Base-by-base conservation (phyloP, 2,329 filamentous ascomycete species). In the Stemphylium vesicarium region DNA sequence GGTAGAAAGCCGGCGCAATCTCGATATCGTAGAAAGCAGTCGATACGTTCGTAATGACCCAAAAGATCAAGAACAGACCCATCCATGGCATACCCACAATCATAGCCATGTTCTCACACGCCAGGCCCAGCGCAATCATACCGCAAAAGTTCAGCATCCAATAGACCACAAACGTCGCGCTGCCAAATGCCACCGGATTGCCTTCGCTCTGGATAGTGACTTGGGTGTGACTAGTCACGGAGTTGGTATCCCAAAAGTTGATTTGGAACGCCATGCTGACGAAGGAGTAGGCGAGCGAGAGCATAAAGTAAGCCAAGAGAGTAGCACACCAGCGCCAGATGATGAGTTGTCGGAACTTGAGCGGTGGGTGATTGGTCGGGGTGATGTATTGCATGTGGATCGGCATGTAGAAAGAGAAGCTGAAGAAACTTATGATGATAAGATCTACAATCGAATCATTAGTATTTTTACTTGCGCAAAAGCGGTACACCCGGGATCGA, bases 351-450 rank as follows among this genome's bases (percentile, higher is more conserved):
- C 75, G 77, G 63, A 84, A 83, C 41, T 84, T 82, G 1, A 88
- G 77, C 0, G 84, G 82, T 1, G 83, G 84, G 53, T 86, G 85
- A 10, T 78, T 79, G 42, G 81, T 77, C 0, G 81, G 80, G 13
- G 78, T 79, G 54, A 87, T 77, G 66, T 86, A 86, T 65, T 83
- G 81, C 62, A 80, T 80, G 68, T 89, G 85, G 12, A 87, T 83
- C 0, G 86, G 86, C 39, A 88, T 76, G 63, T 88, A 85, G 74
- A 88, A 88, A 0, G 81, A 79, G 70, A 86, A 88, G 24, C 81
- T 85, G 76, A 88, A 88, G 75, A 88, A 88, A 0, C 85, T 84
- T 36, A 88, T 79, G 63, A 89, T 88, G 63, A 89, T 88, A 1
- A 88, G 75, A 65, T 88, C 65, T 66, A 24, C 5, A 2, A 36